Evolutionary conservation across 106 monocot genomes (phyloP).

Genomic region (Dactylorhiza incarnata): DNA sequence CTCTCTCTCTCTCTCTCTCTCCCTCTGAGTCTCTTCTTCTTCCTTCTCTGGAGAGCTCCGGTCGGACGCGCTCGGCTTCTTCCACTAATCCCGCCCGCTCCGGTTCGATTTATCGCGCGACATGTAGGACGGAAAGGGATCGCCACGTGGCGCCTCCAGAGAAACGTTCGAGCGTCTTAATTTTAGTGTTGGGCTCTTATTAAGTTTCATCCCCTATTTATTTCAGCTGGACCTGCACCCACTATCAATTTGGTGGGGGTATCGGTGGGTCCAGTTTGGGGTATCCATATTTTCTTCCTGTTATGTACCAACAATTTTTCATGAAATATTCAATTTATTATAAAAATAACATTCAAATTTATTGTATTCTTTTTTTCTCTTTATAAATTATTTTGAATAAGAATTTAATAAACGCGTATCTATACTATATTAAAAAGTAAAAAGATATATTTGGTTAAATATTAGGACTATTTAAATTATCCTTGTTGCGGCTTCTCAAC

Average conservation of each 20-base stretch:
- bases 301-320: too few species aligned
- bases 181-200: not conserved
- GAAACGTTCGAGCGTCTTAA: slow-evolving; percentile 6
- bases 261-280: not conserved
- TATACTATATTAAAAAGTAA: too few species aligned
- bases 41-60: not conserved
- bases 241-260: not conserved
- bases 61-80: not conserved
- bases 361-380: too few species aligned
- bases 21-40: not conserved
- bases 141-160: slow-evolving; percentile 13
- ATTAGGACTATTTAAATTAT: too few species aligned
- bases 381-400: too few species aligned
- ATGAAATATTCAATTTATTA: too few species aligned
- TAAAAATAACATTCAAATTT: too few species aligned
- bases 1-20: not conserved
- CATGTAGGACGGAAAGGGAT: slow-evolving; percentile 9
- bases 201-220: not conserved
- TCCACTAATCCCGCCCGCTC: not conserved
- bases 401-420: too few species aligned
- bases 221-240: not conserved
- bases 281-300: not conserved
- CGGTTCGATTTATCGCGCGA: not conserved
- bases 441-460: too few species aligned
- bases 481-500: too few species aligned